phyloP scores from a whole-genome alignment of 140 eudicot species.

The Flaveria floridana region DNA sequence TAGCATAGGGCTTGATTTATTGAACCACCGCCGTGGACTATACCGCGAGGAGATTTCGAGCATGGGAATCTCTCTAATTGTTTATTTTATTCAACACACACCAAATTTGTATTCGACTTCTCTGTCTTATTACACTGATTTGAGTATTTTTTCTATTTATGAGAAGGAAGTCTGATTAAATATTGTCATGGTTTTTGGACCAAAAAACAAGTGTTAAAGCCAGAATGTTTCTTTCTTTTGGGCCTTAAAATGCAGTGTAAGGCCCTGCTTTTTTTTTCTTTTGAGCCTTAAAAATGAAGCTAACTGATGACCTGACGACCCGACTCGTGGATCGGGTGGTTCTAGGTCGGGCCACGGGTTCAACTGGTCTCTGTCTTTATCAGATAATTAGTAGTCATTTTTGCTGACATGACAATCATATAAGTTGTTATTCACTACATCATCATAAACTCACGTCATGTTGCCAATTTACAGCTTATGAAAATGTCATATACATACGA shows the following conservation, averaged over 20 bases:
- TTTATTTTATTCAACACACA: conserved; percentile 25
- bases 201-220: background rate
- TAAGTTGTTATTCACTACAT: background rate
- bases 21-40: conserved; percentile 20
- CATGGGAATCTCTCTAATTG: conserved; percentile 32
- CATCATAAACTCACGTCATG: background rate
- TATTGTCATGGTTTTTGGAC: background rate
- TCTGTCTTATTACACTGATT: conserved; percentile 15
- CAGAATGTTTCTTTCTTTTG: background rate
- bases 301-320: background rate
- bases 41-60: conserved; percentile 28
- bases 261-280: background rate
- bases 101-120: conserved; percentile 27
- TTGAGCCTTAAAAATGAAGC: background rate
- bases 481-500: background rate
- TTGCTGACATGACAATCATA: background rate
- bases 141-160: background rate
- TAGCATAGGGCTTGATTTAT: conserved; percentile 40
- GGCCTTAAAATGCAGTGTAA: background rate
- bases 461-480: background rate
- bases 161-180: background rate
- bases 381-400: no score
- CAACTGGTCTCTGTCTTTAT: background rate
- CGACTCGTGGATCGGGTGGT: background rate
- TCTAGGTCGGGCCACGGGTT: background rate